Percentiles rank a stretch among this genome's conserved stretches.
These are phyloP conservation scores for Neoascochyta sp. DNA, from an alignment of 2,329 filamentous ascomycete species.

Conservation along the genomic window DNA sequence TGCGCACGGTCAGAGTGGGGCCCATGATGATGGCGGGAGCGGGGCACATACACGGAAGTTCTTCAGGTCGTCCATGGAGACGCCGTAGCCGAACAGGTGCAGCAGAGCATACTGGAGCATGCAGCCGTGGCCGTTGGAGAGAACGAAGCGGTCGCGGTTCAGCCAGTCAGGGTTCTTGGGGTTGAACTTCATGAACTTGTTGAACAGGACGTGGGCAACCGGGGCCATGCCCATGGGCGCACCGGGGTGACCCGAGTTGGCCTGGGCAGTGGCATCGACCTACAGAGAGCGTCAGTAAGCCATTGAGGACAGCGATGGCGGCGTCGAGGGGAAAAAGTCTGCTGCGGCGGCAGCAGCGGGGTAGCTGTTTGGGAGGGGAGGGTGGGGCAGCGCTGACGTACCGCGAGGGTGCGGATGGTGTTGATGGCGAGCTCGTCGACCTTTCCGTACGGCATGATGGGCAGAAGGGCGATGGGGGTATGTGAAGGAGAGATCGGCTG, in stretches of 20 bases:
- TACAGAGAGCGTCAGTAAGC: conserved; percentile 45
- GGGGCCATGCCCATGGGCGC: conserved; percentile 98
- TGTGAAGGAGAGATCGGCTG: conserved; percentile 12
- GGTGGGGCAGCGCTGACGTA: conserved; percentile 53
- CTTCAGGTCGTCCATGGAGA: conserved; percentile 91
- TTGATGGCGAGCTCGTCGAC: conserved; percentile 90
- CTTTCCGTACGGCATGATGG: conserved; percentile 82
- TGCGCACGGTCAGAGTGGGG: conserved; percentile 47
- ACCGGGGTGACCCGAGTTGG: conserved; percentile 98
- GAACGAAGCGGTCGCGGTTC: conserved; percentile 97
- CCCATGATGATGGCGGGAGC: too few species aligned
- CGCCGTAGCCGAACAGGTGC: conserved; percentile 87
- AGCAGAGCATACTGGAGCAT: conserved; percentile 99
- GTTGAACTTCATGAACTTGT: conserved; percentile 99
- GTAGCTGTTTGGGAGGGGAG: conserved; percentile 17
- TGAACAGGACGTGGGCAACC: conserved; percentile 92
- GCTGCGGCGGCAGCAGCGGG: conserved; percentile 30
- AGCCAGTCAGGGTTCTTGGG: conserved; percentile 97
- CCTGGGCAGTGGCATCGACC: conserved; percentile 95
- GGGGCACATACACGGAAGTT: conserved; percentile 76
- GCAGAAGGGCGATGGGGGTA: conserved; percentile 15
- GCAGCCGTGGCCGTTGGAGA: conserved; percentile 98
- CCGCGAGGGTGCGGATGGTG: conserved; percentile 94
- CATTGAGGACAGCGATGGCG: conserved; percentile 18
- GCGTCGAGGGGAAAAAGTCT: conserved; percentile 16